Conservation (phyloP, 352 stramenopile genomes). For the Peronospora destructor region DNA sequence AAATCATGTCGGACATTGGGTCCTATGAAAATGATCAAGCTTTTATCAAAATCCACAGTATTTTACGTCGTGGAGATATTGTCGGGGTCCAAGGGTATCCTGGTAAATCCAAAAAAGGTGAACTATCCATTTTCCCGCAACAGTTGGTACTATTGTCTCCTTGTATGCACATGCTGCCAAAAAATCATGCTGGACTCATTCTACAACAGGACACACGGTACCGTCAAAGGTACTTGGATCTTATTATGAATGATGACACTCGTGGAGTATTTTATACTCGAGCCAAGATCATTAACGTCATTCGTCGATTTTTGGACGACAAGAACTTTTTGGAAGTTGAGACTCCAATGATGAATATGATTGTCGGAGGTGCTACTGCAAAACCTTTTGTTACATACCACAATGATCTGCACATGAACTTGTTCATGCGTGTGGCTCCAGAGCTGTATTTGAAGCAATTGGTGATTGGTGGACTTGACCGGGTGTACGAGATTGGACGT, state of each 20-base stretch:
- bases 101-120: conserved; percentile 96
- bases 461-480: conserved; percentile 95
- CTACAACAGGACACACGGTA: conserved; percentile 79
- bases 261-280: conserved; percentile 91
- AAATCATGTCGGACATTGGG: conserved; percentile 93
- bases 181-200: conserved; percentile 62
- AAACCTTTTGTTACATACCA: conserved; percentile 98
- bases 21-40: conserved; percentile 50
- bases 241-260: conserved; percentile 94
- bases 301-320: conserved; percentile 91
- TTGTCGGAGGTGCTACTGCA: conserved; percentile 92
- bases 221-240: conserved; percentile 91
- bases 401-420: conserved; percentile 93
- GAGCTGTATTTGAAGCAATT: conserved; percentile 98
- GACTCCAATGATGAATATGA: conserved; percentile 95
- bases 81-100: conserved; percentile 91
- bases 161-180: conserved; percentile 84
- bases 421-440: conserved; percentile 95
- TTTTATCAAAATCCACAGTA: conserved; percentile 81
- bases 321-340: conserved; percentile 97
- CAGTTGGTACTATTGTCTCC: conserved; percentile 69
- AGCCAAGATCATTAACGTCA: conserved; percentile 90
- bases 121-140: conserved; percentile 95
- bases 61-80: conserved; percentile 94
- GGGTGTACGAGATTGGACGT: conserved; percentile 97